Evolutionary conservation across 1,284 basidiomycete species (phyloP).

Genomic region (Ustilago curta): DNA sequence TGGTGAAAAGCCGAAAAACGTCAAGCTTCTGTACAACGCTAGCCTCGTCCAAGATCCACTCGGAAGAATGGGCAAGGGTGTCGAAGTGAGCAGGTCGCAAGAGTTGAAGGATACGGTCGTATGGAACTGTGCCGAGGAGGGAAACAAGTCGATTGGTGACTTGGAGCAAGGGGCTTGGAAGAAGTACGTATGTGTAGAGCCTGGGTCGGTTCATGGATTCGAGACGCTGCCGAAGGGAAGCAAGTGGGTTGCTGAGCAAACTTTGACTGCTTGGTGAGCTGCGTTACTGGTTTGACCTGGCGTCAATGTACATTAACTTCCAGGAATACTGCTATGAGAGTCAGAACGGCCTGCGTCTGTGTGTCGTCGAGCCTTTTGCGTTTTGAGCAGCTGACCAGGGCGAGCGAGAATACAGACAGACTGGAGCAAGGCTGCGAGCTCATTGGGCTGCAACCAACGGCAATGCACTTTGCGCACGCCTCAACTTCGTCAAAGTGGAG

Average conservation of each 20-base stretch:
- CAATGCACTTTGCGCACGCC: too few relatives aligned
- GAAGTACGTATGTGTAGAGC: constrained; percentile 70
- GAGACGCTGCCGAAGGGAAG: constrained; percentile 62
- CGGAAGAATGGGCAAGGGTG: constrained; percentile 45
- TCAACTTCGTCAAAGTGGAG: too few relatives aligned
- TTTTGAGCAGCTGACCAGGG: too few relatives aligned
- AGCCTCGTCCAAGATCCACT: constrained; percentile 32
- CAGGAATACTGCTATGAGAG: too few relatives aligned
- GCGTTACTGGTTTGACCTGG: background rate
- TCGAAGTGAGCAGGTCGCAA: constrained; percentile 46
- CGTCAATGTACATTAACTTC: too few relatives aligned
- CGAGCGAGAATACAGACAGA: too few relatives aligned
- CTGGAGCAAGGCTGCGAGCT: too few relatives aligned
- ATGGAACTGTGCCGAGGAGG: constrained; percentile 70
- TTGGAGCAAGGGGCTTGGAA: constrained; percentile 68
- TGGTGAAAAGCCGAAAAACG: constrained; percentile 29
- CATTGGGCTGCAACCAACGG: too few relatives aligned
- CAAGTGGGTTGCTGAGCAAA: constrained; percentile 43
- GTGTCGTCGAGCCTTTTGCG: too few relatives aligned
- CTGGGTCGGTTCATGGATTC: constrained; percentile 66
- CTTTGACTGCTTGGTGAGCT: constrained; percentile 41
- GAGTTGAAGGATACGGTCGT: constrained; percentile 60
- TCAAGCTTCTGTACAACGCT: constrained; percentile 48
- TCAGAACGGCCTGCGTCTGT: too few relatives aligned
- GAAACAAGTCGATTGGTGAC: constrained; percentile 66